These are phyloP conservation scores for Globisporangium cylindrosporum DNA, from an alignment of 352 stramenopile species.

Conservation along the genomic window DNA sequence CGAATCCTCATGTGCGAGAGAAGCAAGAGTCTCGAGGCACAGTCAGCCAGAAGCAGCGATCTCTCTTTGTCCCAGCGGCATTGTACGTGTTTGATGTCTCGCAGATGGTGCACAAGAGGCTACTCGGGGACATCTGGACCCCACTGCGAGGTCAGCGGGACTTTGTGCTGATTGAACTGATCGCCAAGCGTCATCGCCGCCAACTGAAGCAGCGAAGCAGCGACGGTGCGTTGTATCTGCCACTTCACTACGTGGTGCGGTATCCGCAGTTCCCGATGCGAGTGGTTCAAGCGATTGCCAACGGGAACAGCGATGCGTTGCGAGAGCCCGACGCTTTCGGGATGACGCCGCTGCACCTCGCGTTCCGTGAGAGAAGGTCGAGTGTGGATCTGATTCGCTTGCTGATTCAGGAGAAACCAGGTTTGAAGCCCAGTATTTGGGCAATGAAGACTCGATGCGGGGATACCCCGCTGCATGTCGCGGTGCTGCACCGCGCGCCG, in stretches of 20 bases:
- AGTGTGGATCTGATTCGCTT: conserved; percentile 25
- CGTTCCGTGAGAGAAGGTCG: conserved; percentile 37
- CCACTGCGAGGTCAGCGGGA: conserved; percentile 33
- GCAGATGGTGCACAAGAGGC: conserved; percentile 36
- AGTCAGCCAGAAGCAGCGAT: conserved; percentile 7
- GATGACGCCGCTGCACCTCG: conserved; percentile 63
- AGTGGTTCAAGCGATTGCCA: conserved; percentile 37
- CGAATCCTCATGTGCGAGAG: neutral
- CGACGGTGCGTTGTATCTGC: conserved; percentile 37
- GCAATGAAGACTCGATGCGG: conserved; percentile 14
- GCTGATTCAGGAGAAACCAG: conserved; percentile 13
- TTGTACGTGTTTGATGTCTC: conserved; percentile 47
- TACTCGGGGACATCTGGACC: conserved; percentile 51
- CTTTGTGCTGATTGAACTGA: conserved; percentile 43
- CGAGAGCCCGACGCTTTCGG: conserved; percentile 41
- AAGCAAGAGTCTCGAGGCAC: neutral
- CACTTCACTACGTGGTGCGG: conserved; percentile 58
- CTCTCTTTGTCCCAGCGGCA: conserved; percentile 27
- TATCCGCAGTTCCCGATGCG: conserved; percentile 28
- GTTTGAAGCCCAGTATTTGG: conserved; percentile 9
- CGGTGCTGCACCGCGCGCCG: conserved; percentile 28
- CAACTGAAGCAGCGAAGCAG: conserved; percentile 51
- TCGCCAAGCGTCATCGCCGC: conserved; percentile 41
- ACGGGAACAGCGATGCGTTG: conserved; percentile 41
- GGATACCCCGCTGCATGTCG: conserved; percentile 40